phyloP scores from a whole-genome alignment of 345 rosid genomes.

The Raphanus raphanistrum region DNA sequence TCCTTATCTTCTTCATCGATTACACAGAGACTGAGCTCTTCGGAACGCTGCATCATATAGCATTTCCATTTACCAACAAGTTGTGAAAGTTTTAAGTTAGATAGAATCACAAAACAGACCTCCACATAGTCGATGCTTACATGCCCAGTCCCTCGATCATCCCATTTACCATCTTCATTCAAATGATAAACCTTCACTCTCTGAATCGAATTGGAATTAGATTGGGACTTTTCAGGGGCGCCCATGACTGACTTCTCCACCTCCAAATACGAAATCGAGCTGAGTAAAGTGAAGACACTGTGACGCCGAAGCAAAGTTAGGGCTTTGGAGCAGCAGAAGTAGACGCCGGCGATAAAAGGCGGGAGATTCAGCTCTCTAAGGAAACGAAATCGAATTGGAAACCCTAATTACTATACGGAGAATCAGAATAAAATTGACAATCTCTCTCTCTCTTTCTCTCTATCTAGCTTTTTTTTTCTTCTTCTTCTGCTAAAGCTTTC shows the following conservation, averaged over 20 bases:
- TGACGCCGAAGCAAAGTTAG: slow-evolving; percentile 46
- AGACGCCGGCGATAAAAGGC: slow-evolving; percentile 31
- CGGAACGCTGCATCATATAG: slow-evolving; percentile 68
- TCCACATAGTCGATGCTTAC: slow-evolving; percentile 84
- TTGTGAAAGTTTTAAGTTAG: slow-evolving; percentile 3
- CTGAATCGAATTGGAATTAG: slow-evolving; percentile 86
- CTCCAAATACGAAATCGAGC: slow-evolving; percentile 37
- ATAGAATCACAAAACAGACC: slow-evolving; percentile 52
- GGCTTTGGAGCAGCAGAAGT: slow-evolving; percentile 44
- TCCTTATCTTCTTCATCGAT: slow-evolving; percentile 93
- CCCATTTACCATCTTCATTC: slow-evolving; percentile 96
- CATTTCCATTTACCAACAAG: slow-evolving; percentile 21
- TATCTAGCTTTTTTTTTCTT: slow-evolving; percentile 15
- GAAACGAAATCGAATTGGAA: slow-evolving; percentile 26
- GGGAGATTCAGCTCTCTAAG: slow-evolving; percentile 32
- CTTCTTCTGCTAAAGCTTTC: slow-evolving; percentile 33
- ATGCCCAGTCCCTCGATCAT: slow-evolving; percentile 98
- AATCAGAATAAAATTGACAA: slow-evolving; percentile 18
- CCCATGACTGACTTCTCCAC: slow-evolving; percentile 62
- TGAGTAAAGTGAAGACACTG: slow-evolving; percentile 19
- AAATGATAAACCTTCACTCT: slow-evolving; percentile 94
- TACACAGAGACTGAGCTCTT: slow-evolving; percentile 79
- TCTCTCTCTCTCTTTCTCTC: slow-evolving; percentile 27
- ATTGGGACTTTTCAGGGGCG: slow-evolving; percentile 75
- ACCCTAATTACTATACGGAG: slow-evolving; percentile 27